Evolutionary conservation across 2,329 filamentous ascomycete species (phyloP), one percentile per base, ranked within the genome.

Genomic region (Parascedosporium putredinis): DNA sequence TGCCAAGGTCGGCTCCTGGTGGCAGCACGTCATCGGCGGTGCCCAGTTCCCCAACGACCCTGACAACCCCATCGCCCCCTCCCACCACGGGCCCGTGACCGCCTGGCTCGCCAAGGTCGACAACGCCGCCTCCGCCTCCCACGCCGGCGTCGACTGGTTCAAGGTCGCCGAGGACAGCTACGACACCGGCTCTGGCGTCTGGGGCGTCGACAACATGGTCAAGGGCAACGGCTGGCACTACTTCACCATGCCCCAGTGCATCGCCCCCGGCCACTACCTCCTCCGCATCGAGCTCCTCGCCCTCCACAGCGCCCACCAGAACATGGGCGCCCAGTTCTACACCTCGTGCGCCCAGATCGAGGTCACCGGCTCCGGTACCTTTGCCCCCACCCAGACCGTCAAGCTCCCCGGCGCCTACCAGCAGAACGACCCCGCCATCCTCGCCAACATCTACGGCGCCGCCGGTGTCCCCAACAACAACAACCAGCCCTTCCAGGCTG

Each of bases 331-430:
- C 24, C 72, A 76, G 60, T 72, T 71, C 57, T 76, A 76, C 58
- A 69, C 70, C 50, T 70, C 73, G 55, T 76, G 79, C 58, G 65
- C 78, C 58, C 81, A 81, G 67, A 61, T 83, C 51, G 68, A 78
- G 55, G 66, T 82, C 50, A 74, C 71, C 27, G 74, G 75, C 34
- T 63, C 64, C 22, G 74, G 76, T 27, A 70, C 71, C 48, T 74
- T 79, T 61, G 69, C 70, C 16, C 74, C 74, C 14, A 69, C 69
- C 1, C 23, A 47, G 40, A 48, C 53, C 14, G 67, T 74, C 52
- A 64, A 58, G 58, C 69, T 74, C 61, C 71, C 71, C 0, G 67
- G 69, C 14, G 70, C 64, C 1, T 75, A 74, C 60, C 54, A 63
- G 55, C 59, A 64, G 45, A 64, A 56, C 45, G 67, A 74, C 57